A percentile compares a stretch with the other conserved stretches of the same genome.
Evolutionary conservation across 805 yeast genomes (phyloP).

Genomic region (Metschnikowia picachoensis): DNA sequence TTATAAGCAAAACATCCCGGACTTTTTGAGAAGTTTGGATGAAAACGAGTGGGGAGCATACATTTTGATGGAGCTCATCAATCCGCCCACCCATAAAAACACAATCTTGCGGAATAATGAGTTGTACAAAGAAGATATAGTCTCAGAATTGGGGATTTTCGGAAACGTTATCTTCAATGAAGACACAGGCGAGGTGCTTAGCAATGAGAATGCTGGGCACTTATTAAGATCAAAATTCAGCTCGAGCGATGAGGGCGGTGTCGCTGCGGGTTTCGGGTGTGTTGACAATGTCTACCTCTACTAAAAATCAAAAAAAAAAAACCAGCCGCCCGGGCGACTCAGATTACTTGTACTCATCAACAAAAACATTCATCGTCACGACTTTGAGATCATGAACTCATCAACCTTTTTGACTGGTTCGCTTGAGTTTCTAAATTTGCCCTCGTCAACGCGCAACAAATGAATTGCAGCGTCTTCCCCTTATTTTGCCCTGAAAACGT

Average conservation of each 20-base stretch:
- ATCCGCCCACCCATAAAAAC: constrained; percentile 68
- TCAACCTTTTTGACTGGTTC: no score
- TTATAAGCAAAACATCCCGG: constrained; percentile 82
- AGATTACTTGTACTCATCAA: no score
- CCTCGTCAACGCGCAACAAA: no score
- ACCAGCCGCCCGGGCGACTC: no score
- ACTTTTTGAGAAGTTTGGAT: constrained; percentile 54
- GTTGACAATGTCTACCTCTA: constrained; percentile 76
- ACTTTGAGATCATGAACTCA: no score
- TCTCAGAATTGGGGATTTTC: constrained; percentile 89
- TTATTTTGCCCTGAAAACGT: no score
- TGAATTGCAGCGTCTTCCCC: no score
- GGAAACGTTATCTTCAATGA: constrained; percentile 80
- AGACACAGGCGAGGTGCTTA: constrained; percentile 47
- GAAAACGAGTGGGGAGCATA: constrained; percentile 84
- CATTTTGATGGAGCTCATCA: constrained; percentile 88
- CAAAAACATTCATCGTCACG: no score
- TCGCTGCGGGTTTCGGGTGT: constrained; percentile 98
- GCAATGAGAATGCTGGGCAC: constrained; percentile 77
- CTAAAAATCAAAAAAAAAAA: constrained; percentile 4
- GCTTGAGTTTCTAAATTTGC: no score
- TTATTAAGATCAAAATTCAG: constrained; percentile 76
- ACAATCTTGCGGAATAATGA: constrained; percentile 66
- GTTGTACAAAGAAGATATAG: constrained; percentile 64
- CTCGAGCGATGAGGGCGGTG: constrained; percentile 94